These are phyloP conservation scores for Candida pseudoviswanathii DNA, from an alignment of 1,139 yeast genomes.

Conservation along the genomic window DNA sequence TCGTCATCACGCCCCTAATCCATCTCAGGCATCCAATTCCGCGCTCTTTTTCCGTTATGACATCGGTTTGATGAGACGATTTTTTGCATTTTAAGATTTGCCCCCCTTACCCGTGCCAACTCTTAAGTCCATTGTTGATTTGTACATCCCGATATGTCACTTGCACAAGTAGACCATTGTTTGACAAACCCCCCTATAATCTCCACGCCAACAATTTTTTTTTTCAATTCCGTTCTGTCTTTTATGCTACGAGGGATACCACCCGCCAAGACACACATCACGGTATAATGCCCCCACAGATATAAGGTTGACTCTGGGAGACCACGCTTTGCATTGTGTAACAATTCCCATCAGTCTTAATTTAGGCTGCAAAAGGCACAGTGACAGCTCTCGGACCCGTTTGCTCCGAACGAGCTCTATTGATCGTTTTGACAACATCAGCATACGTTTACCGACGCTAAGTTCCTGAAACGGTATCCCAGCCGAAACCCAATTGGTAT, in stretches of 20 bases:
- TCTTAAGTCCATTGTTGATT: no score
- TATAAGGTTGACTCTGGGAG: no score
- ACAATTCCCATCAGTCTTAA: not conserved
- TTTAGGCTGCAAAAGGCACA: not conserved
- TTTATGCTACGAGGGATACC: no score
- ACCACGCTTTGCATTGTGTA: no score
- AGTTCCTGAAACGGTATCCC: not conserved
- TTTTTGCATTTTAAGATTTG: not conserved
- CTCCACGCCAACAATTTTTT: no score
- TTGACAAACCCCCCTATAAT: no score
- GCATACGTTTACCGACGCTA: not conserved
- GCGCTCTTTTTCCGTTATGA: not conserved
- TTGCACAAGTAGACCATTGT: no score
- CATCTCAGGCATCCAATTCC: not conserved
- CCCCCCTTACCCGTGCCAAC: not conserved
- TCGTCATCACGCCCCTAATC: not conserved
- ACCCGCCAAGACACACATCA: no score
- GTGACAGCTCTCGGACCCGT: not conserved
- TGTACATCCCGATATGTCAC: no score
- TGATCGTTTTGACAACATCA: not conserved
- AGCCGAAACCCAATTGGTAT: not conserved
- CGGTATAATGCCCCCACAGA: no score
- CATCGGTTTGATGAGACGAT: not conserved
- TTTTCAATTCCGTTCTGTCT: no score
- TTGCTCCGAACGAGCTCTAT: not conserved